Evolutionary conservation across 179 eudicot species (phyloP), one percentile per base, ranked within the genome.

Genomic region (Drosera spatulata): DNA sequence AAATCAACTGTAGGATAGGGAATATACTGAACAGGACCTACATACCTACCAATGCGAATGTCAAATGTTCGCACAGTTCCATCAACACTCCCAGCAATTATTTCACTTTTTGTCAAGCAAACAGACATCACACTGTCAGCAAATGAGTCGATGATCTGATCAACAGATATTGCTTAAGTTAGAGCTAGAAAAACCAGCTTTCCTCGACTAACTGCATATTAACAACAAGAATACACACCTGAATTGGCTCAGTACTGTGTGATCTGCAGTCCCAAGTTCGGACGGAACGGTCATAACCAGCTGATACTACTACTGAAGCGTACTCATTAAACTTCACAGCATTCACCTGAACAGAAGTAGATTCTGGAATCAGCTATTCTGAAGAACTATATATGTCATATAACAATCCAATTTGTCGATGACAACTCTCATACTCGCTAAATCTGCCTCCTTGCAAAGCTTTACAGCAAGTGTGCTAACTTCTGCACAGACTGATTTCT

Each of bases 1-100:
- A 55, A 55, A 39, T 3, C 9, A 14, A 10, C 22, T 53, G 9
- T 12, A 10, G 56, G 22, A 53, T 6, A 22, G 9, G 58, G 9
- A 13, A 37, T 6, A 6, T 55, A 22, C 10, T 37, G 4, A 55
- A 33, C 41, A 55, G 37, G 40, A 39, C 3, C 33, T 69, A 79
- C 95, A 41, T 80, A 88, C 98, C 96, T 86, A 70, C 96, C 96
- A 46, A 84, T 84, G 63, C 96, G 85, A 62, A 91, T 86, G 79
- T 88, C 98, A 82, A 88, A 91, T 51, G 96, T 91, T 66, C 96
- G 73, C 55, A 91, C 87, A 56, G 98, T 84, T 66, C 98, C 98
- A 69, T 91, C 96, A 47, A 91, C 96, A 79, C 98, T 88, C 79
- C 96, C 98, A 72, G 95, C 96, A 82, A 89, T 82, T 52, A 91